These are phyloP conservation scores for Pythium monospermum DNA, from an alignment of 352 stramenopile genomes.

Conservation along the genomic window DNA sequence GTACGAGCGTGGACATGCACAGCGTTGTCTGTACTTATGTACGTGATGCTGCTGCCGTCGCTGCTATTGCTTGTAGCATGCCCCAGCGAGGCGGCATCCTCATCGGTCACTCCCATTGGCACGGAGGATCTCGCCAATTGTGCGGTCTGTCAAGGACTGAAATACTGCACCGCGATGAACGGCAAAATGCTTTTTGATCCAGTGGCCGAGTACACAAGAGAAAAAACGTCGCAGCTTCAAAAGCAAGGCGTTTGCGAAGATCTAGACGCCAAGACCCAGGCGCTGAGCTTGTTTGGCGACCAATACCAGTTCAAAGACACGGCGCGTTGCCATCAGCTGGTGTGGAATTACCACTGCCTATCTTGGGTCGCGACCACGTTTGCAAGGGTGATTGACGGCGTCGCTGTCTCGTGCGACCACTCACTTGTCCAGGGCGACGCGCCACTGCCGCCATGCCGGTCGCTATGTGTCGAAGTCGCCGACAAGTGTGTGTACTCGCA, in stretches of 20 bases:
- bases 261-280: constrained; percentile 53
- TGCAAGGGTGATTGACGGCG: constrained; percentile 31
- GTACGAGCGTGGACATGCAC: neutral
- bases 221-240: constrained; percentile 46
- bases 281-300: constrained; percentile 46
- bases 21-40: too few relatives aligned
- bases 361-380: constrained; percentile 57
- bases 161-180: constrained; percentile 67
- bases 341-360: constrained; percentile 77
- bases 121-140: constrained; percentile 38
- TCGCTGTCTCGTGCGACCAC: constrained; percentile 27
- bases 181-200: constrained; percentile 63
- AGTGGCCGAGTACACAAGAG: constrained; percentile 62
- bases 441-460: constrained; percentile 58
- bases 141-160: constrained; percentile 39
- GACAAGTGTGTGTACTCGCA: constrained; percentile 75
- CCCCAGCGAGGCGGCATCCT: neutral
- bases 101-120: constrained; percentile 20
- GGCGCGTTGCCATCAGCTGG: constrained; percentile 37
- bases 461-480: constrained; percentile 67
- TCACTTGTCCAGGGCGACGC: constrained; percentile 9
- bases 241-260: constrained; percentile 77
- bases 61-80: neutral
- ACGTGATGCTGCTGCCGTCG: constrained; percentile 6
- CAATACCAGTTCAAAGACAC: constrained; percentile 73